These are phyloP conservation scores for Starmerella scarabaei DNA, from an alignment of 805 yeast genomes.

Conservation along the genomic window DNA sequence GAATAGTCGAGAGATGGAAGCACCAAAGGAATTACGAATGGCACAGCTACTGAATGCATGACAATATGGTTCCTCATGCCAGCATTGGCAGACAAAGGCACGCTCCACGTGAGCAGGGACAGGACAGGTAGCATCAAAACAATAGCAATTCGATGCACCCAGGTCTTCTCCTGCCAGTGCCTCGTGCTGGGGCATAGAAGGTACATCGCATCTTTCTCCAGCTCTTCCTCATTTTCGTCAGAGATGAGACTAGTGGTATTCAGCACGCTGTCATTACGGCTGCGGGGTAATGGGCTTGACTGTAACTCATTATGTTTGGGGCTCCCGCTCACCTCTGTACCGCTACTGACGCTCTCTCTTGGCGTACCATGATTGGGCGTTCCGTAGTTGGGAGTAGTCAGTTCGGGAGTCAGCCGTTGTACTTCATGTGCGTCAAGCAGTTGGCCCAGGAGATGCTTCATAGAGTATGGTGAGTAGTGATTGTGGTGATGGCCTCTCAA, in stretches of 20 bases:
- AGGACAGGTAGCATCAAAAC: constrained; percentile 4
- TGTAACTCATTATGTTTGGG: too few relatives aligned
- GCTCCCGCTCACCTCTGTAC: too few relatives aligned
- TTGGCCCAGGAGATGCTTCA: constrained; percentile 1
- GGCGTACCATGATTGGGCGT: too few relatives aligned
- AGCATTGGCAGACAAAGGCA: constrained; percentile 2
- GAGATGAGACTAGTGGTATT: too few relatives aligned
- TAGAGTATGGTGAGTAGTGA: neutral
- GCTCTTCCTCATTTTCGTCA: neutral
- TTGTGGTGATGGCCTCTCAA: too few relatives aligned
- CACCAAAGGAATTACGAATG: constrained; percentile 7
- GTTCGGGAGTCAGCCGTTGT: too few relatives aligned
- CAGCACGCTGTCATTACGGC: too few relatives aligned
- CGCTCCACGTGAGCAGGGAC: constrained; percentile 9
- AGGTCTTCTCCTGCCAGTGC: constrained; percentile 3
- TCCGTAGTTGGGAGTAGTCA: too few relatives aligned
- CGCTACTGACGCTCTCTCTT: too few relatives aligned
- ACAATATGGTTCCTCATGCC: constrained; percentile 1
- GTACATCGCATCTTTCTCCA: neutral
- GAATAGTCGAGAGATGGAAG: constrained; percentile 2
- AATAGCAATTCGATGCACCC: neutral
- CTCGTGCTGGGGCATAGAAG: constrained; percentile 5
- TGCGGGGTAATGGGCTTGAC: too few relatives aligned
- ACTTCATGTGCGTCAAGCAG: constrained; percentile 1
- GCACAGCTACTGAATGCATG: constrained; percentile 8